Evolutionary conservation across 2,329 filamentous ascomycete species (phyloP).

Genomic region (Microdochium paspali): DNA sequence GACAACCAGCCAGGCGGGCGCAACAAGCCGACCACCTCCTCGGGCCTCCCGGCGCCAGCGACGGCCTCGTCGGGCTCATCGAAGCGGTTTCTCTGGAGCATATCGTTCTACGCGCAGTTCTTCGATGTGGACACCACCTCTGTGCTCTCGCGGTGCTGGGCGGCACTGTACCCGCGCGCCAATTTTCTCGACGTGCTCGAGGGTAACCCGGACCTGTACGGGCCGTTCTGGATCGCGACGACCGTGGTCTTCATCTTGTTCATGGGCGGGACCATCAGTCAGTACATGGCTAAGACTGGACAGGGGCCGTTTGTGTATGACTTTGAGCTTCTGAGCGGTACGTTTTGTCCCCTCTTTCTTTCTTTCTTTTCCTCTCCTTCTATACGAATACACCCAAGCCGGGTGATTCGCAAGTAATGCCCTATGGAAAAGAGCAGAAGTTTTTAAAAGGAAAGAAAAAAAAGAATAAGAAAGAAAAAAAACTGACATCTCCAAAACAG

Average conservation of each 20-base stretch:
- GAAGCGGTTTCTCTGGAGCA: slow-evolving; percentile 87
- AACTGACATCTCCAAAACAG: slow-evolving; percentile 22
- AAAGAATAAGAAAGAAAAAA: too few relatives aligned
- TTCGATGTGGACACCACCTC: slow-evolving; percentile 96
- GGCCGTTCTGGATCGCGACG: slow-evolving; percentile 97
- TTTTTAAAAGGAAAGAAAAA: too few relatives aligned
- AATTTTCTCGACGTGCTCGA: slow-evolving; percentile 97
- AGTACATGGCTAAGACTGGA: slow-evolving; percentile 67
- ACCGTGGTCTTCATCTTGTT: slow-evolving; percentile 95
- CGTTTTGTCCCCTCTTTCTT: too few relatives aligned
- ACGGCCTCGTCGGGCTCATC: slow-evolving; percentile 39
- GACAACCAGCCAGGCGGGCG: slow-evolving; percentile 41
- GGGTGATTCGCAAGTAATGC: background rate
- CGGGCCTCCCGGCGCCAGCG: slow-evolving; percentile 44
- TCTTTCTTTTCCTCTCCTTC: too few relatives aligned
- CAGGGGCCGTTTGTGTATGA: slow-evolving; percentile 79
- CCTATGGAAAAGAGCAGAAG: too few relatives aligned
- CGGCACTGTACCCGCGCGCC: slow-evolving; percentile 79
- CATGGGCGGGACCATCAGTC: slow-evolving; percentile 86
- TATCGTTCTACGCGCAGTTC: slow-evolving; percentile 94
- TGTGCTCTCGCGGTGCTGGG: slow-evolving; percentile 77
- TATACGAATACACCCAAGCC: too few relatives aligned
- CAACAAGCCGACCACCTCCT: slow-evolving; percentile 34
- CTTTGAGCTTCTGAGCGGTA: slow-evolving; percentile 78
- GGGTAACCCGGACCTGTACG: slow-evolving; percentile 93